Evolutionary conservation across 768 basidiomycete genomes (phyloP).

Genomic region (Mycena amicta): DNA sequence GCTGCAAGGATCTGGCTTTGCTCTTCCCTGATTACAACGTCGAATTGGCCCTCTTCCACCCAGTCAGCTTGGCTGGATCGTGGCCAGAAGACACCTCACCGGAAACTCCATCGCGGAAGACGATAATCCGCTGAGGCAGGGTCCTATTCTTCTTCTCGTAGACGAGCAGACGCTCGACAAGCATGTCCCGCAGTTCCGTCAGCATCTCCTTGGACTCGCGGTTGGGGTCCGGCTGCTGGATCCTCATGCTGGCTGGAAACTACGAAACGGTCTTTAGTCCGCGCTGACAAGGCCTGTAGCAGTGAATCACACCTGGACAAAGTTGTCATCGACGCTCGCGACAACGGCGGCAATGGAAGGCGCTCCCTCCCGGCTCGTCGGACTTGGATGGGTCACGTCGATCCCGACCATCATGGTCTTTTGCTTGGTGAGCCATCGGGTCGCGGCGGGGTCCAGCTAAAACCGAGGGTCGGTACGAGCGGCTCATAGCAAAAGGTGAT

Average conservation of each 20-base stretch:
- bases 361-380: slow-evolving; percentile 65
- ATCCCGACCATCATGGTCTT: slow-evolving; percentile 86
- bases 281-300: neutral
- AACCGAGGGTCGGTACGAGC: slow-evolving; percentile 3
- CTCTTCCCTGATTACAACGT: slow-evolving; percentile 60
- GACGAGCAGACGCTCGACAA: slow-evolving; percentile 64
- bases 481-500: neutral
- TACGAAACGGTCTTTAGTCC: slow-evolving; percentile 27
- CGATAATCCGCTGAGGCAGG: slow-evolving; percentile 68
- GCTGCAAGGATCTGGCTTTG: slow-evolving; percentile 63
- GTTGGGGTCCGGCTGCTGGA: slow-evolving; percentile 48
- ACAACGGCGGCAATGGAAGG: slow-evolving; percentile 87
- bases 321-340: slow-evolving; percentile 67
- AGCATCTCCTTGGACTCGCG: slow-evolving; percentile 59
- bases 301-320: slow-evolving; percentile 43
- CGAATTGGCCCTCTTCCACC: slow-evolving; percentile 68
- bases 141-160: slow-evolving; percentile 57
- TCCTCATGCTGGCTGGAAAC: slow-evolving; percentile 72
- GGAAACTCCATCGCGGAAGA: slow-evolving; percentile 87
- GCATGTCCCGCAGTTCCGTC: slow-evolving; percentile 63
- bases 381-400: slow-evolving; percentile 82
- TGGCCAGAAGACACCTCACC: slow-evolving; percentile 38
- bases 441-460: slow-evolving; percentile 55
- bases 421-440: slow-evolving; percentile 65
- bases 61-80: neutral